phyloP scores from a whole-genome alignment of 495 filamentous ascomycete species.

The Aspergillus ostianus region DNA sequence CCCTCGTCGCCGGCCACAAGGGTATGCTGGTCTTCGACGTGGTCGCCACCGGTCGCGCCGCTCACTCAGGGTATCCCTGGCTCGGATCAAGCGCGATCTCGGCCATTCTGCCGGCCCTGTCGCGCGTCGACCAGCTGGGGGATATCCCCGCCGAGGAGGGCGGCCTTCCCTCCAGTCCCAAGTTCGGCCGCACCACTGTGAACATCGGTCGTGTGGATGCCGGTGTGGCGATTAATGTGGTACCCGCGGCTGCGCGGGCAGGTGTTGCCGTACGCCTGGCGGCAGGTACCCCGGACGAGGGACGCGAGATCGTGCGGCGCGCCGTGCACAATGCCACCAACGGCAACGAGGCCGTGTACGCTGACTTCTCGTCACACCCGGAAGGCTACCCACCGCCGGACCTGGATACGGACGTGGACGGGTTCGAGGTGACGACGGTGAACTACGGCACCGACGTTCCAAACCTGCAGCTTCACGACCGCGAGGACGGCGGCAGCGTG shows the following conservation, averaged over 20 bases:
- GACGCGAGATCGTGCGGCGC: conserved; percentile 47
- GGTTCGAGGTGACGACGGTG: conserved; percentile 74
- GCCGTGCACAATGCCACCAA: conserved; percentile 59
- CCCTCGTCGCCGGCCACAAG: conserved; percentile 88
- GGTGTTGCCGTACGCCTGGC: conserved; percentile 71
- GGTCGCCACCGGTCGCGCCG: conserved; percentile 69
- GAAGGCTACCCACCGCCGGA: conserved; percentile 72
- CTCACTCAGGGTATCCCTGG: conserved; percentile 88
- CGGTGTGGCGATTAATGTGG: conserved; percentile 86
- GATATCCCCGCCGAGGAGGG: conserved; percentile 36
- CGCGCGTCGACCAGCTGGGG: conserved; percentile 56
- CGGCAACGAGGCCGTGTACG: conserved; percentile 55
- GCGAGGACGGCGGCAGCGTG: conserved; percentile 37
- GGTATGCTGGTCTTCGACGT: conserved; percentile 67
- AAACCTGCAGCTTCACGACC: conserved; percentile 52
- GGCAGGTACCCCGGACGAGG: conserved; percentile 59
- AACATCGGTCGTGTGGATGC: conserved; percentile 79
- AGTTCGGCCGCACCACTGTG: conserved; percentile 82
- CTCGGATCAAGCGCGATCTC: conserved; percentile 78
- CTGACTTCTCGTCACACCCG: conserved; percentile 47
- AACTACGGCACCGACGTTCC: conserved; percentile 95
- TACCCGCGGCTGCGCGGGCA: conserved; percentile 70
- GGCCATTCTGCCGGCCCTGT: conserved; percentile 66
- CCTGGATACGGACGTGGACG: conserved; percentile 75
- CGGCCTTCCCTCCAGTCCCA: conserved; percentile 67